Conservation (phyloP, 768 basidiomycete genomes). For the Hemileccinum rubropunctum region DNA sequence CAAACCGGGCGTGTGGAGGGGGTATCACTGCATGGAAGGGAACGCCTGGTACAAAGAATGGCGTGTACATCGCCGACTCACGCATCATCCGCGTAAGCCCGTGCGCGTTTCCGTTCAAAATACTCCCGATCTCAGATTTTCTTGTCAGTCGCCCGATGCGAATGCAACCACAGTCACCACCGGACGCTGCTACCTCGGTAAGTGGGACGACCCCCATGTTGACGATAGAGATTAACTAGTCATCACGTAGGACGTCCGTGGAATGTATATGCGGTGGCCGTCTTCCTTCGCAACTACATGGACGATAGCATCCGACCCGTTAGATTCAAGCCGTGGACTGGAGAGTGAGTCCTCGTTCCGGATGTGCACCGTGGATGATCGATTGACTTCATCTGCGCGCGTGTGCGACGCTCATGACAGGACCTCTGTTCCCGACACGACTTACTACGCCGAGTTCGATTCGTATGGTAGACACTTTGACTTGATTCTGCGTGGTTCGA, state of each 20-base stretch:
- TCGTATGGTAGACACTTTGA: constrained; percentile 41
- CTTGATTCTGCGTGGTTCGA: background rate
- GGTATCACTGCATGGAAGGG: constrained; percentile 67
- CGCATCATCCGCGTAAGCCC: constrained; percentile 48
- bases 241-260: constrained; percentile 46
- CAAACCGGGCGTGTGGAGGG: constrained; percentile 63
- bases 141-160: constrained; percentile 53
- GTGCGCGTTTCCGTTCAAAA: background rate
- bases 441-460: constrained; percentile 56
- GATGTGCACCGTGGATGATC: background rate
- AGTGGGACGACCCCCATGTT: background rate
- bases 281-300: constrained; percentile 57
- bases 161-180: constrained; percentile 45
- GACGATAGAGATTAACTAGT: background rate
- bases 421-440: constrained; percentile 48
- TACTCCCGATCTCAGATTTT: background rate
- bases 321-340: constrained; percentile 47
- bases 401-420: constrained; percentile 40
- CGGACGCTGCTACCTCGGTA: constrained; percentile 51
- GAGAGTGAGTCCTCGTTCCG: constrained; percentile 11
- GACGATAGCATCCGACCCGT: constrained; percentile 50
- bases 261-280: constrained; percentile 56
- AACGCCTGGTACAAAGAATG: constrained; percentile 38
- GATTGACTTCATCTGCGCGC: no score
- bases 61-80: constrained; percentile 55